Base-by-base conservation (phyloP, 176 grass and related monocot genomes). In the Carex myosuroides region DNA sequence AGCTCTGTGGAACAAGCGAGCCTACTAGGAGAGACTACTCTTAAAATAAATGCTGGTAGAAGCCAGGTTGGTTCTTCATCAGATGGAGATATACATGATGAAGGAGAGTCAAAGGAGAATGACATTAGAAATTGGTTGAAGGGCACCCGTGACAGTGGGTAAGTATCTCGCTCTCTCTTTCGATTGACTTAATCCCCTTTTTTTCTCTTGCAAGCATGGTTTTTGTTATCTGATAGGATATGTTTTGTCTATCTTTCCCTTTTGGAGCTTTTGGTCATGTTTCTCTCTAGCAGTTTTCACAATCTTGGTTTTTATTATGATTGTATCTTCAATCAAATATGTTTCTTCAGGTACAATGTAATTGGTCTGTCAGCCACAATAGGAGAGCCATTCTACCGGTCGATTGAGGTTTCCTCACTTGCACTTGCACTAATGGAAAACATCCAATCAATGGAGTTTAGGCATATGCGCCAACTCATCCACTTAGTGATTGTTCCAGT, bases 71-170 rank as follows among this genome's bases (percentile, higher is more conserved):
- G 88, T 83, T 88, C 90, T 83, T 77, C 85, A 80, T 78, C 87
- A 70, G 94, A 97, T 89, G 94, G 88, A 81, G 94, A 97, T 67
- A 67, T 83, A 80, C 85, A 88, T 81, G 89, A 85, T 85, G 95
- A 98, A 69, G 91, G 86, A 62, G 95, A 92, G 41, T 93, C 91
- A 12, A 98, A 91, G 85, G 95, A 98, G 86, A 95, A 93, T 83
- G 84, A 87, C 75, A 87, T 98, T 85, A 91, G 91, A 85, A 98
- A 98, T 55, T 98, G 95, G 95, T 86, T 98, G 84, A 94, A 94
- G 10, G 95, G 95, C 53, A 93, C 92, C 26, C 91, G 95, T 52
- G 95, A 98, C 85, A 98, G 95, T 78, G 95, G 92, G 95, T 95
- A 93, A 93, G 89, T 77, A 30, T 83, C 4, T 6, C 32, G 52